Evolutionary conservation across 2,329 filamentous ascomycete species (phyloP).

Genomic region (Microdochium paspali): DNA sequence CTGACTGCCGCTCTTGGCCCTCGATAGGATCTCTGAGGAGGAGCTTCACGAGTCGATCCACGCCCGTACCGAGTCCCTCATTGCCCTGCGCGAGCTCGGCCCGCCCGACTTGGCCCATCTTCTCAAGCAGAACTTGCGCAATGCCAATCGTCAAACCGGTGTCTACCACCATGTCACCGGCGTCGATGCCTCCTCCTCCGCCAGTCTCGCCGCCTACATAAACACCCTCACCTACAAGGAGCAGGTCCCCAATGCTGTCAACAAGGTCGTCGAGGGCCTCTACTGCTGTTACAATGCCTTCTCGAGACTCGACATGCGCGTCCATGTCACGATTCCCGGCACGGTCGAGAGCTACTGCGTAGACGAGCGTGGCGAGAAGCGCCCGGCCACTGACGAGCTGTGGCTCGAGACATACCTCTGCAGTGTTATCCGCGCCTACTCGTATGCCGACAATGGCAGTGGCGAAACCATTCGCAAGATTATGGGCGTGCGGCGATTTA

Average conservation of each 20-base stretch:
- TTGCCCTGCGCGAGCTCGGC: slow-evolving; percentile 81
- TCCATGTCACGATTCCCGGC: slow-evolving; percentile 93
- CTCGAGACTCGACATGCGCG: slow-evolving; percentile 94
- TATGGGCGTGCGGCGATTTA: slow-evolving; percentile 93
- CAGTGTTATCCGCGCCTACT: slow-evolving; percentile 87
- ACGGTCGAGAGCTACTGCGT: slow-evolving; percentile 96
- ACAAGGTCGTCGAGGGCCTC: slow-evolving; percentile 87
- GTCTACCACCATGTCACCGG: slow-evolving; percentile 98
- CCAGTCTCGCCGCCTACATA: slow-evolving; percentile 94
- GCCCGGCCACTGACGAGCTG: slow-evolving; percentile 83
- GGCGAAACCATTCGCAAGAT: slow-evolving; percentile 95
- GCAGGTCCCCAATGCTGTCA: slow-evolving; percentile 61
- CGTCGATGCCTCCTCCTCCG: slow-evolving; percentile 93
- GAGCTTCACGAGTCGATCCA: slow-evolving; percentile 86
- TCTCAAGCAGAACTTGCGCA: slow-evolving; percentile 61
- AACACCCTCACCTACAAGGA: slow-evolving; percentile 93
- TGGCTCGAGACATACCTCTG: slow-evolving; percentile 98
- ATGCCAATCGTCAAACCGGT: slow-evolving; percentile 62
- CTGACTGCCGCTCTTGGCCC: not conserved
- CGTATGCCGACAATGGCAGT: slow-evolving; percentile 90
- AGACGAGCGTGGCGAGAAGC: slow-evolving; percentile 91
- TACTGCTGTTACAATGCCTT: slow-evolving; percentile 99
- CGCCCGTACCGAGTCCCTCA: slow-evolving; percentile 80
- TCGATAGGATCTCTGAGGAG: slow-evolving; percentile 78
- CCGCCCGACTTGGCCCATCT: slow-evolving; percentile 94